phyloP scores from a whole-genome alignment of 352 stramenopile genomes.

The Pythium phragmitis region DNA sequence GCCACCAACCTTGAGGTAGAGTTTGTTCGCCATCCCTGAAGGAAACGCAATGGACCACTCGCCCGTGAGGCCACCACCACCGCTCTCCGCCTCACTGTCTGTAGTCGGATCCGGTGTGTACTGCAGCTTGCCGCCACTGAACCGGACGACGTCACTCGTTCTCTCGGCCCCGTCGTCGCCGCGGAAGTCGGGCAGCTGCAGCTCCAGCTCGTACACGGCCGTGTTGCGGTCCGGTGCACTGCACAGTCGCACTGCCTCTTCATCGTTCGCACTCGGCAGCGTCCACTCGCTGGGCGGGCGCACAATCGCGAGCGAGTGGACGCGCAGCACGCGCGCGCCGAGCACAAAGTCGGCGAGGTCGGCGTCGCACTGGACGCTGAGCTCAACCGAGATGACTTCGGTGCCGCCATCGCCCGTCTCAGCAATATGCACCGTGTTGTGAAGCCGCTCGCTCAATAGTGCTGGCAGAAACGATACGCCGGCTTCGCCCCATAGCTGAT shows the following conservation, averaged over 20 bases:
- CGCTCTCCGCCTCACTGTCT: background rate
- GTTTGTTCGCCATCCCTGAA: conserved; percentile 21
- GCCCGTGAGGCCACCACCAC: conserved; percentile 28
- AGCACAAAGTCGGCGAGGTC: conserved; percentile 50
- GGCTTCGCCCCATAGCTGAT: conserved; percentile 38
- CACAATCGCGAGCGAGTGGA: conserved; percentile 36
- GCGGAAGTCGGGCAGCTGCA: conserved; percentile 39
- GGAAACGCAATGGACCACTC: conserved; percentile 54
- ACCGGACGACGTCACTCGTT: conserved; percentile 10
- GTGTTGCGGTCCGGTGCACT: conserved; percentile 38
- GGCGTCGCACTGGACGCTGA: conserved; percentile 45
- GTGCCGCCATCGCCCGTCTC: conserved; percentile 1
- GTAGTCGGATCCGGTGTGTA: conserved; percentile 28
- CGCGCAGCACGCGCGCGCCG: conserved; percentile 40
- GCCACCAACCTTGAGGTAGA: conserved; percentile 44
- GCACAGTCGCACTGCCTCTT: conserved; percentile 47
- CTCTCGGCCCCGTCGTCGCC: background rate
- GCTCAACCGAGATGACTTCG: conserved; percentile 34
- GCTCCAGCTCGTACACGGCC: conserved; percentile 51
- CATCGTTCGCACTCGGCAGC: conserved; percentile 37
- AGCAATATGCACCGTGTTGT: conserved; percentile 27
- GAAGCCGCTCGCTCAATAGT: conserved; percentile 27
- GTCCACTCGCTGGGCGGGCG: conserved; percentile 55
- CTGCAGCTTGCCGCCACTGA: conserved; percentile 44
- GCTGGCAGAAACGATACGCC: conserved; percentile 36